A percentile compares a stretch with the other conserved stretches of the same genome.
Conservation (phyloP, 73 alveolate species). For the Uronychia binucleata region DNA sequence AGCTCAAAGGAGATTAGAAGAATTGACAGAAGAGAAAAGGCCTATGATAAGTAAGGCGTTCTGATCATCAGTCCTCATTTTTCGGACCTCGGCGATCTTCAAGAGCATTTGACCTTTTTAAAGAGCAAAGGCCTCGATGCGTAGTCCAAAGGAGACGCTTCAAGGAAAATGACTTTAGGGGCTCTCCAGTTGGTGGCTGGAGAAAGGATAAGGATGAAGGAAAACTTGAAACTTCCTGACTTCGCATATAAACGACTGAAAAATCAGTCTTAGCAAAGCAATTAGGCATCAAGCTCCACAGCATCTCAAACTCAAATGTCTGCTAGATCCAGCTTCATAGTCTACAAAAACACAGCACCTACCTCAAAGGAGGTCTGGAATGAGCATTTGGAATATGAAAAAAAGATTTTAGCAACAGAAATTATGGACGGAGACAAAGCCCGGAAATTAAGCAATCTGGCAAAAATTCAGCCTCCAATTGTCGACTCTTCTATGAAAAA, state of each 20-base stretch:
- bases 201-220: not conserved
- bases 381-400: not conserved
- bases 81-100: not conserved
- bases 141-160: not conserved
- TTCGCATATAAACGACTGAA: constrained; percentile 6
- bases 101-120: not conserved
- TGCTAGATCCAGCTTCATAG: no score
- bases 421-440: not conserved
- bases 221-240: constrained; percentile 11
- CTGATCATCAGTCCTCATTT: not conserved
- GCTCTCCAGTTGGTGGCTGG: not conserved
- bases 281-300: no score
- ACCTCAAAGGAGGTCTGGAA: not conserved
- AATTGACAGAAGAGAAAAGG: no score
- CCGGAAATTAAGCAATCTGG: not conserved
- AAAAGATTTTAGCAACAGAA: not conserved
- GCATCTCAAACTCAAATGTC: no score
- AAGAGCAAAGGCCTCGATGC: not conserved
- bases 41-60: no score
- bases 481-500: no score
- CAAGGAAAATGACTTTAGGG: not conserved
- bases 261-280: not conserved
- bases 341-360: not conserved
- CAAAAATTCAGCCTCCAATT: not conserved
- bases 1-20: no score